These are phyloP conservation scores for Coniferiporia sulphurascens DNA, from an alignment of 1,284 basidiomycete genomes.

Conservation along the genomic window DNA sequence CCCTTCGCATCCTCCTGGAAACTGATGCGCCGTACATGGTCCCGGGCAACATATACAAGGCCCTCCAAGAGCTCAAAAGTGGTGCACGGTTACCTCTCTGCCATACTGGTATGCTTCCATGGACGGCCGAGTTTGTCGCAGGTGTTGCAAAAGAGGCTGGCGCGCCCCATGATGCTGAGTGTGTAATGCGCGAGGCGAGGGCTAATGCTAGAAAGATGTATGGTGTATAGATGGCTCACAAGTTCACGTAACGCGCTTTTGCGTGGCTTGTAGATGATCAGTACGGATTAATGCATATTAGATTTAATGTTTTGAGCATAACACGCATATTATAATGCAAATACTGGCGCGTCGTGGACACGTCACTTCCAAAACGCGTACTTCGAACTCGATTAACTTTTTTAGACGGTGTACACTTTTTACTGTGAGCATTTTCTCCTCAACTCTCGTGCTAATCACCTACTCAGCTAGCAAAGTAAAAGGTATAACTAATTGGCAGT, in stretches of 20 bases:
- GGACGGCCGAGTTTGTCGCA: slow-evolving; percentile 74
- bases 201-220: slow-evolving; percentile 64
- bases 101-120: slow-evolving; percentile 77
- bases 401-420: too few relatives aligned
- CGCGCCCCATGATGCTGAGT: slow-evolving; percentile 45
- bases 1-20: slow-evolving; percentile 66
- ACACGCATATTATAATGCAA: too few relatives aligned
- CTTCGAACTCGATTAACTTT: too few relatives aligned
- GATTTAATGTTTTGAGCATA: too few relatives aligned
- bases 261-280: too few relatives aligned
- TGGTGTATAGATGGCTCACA: slow-evolving; percentile 38
- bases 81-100: slow-evolving; percentile 54
- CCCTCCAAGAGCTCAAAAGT: slow-evolving; percentile 49
- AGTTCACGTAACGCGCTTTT: background rate
- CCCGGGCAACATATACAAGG: slow-evolving; percentile 63
- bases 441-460: too few relatives aligned
- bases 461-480: too few relatives aligned
- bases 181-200: slow-evolving; percentile 57
- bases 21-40: slow-evolving; percentile 84
- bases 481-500: too few relatives aligned
- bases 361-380: too few relatives aligned
- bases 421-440: too few relatives aligned
- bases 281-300: too few relatives aligned
- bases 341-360: too few relatives aligned
- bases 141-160: slow-evolving; percentile 36